A percentile compares a stretch with the other conserved stretches of the same genome.
These are phyloP conservation scores for Cardiospermum halicacabum DNA, from an alignment of 345 rosid species.

Conservation along the genomic window DNA sequence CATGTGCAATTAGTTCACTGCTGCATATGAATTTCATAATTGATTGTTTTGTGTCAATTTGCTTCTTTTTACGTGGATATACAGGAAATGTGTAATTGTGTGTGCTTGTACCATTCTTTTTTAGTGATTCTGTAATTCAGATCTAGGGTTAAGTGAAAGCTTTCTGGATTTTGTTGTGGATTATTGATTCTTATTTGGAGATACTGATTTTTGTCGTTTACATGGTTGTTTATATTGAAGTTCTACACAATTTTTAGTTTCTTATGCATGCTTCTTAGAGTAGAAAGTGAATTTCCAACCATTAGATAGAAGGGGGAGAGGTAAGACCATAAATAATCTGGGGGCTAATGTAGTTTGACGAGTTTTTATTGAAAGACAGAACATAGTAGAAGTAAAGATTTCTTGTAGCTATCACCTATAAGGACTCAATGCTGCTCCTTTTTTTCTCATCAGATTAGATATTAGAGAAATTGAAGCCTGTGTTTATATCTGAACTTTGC, in stretches of 20 bases:
- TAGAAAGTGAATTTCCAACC: not conserved
- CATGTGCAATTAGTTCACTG: slow-evolving; percentile 56
- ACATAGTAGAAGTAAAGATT: no score
- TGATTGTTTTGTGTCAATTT: slow-evolving; percentile 10
- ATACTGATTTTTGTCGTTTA: not conserved
- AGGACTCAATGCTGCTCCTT: no score
- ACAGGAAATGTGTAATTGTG: slow-evolving; percentile 6
- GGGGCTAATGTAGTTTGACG: no score
- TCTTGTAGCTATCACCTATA: no score
- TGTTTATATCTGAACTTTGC: no score
- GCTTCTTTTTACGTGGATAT: not conserved
- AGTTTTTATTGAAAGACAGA: no score
- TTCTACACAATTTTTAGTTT: no score
- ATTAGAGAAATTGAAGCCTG: no score
- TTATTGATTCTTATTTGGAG: slow-evolving; percentile 7
- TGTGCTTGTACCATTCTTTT: slow-evolving; percentile 31
- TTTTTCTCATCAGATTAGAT: no score
- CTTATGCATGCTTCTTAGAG: not conserved
- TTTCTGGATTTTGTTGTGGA: slow-evolving; percentile 9
- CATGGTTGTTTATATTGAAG: not conserved
- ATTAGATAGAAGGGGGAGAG: no score
- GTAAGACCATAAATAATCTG: no score
- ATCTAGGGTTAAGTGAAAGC: slow-evolving; percentile 15
- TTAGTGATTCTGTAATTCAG: slow-evolving; percentile 21
- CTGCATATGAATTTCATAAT: slow-evolving; percentile 1